Evolutionary conservation across 495 filamentous ascomycete genomes (phyloP).

Genomic region (Penicillium canariense): DNA sequence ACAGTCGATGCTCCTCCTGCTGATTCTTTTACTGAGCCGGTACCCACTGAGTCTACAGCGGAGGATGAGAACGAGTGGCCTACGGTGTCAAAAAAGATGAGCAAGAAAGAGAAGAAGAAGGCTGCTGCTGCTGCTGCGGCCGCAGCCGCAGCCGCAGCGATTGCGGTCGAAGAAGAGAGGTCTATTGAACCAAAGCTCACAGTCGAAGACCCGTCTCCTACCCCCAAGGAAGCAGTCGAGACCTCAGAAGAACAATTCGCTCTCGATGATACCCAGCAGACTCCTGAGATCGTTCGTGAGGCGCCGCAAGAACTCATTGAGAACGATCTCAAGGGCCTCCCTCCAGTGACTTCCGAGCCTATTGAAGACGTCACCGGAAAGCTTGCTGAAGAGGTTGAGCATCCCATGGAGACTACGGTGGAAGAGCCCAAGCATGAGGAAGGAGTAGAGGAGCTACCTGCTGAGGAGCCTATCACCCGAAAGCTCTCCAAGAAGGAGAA

Average conservation of each 20-base stretch:
- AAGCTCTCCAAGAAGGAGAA: constrained; percentile 44
- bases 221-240: not conserved
- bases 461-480: constrained; percentile 8
- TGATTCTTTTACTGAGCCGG: not conserved
- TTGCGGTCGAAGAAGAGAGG: constrained; percentile 14
- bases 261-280: not conserved
- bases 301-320: not conserved
- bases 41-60: not conserved
- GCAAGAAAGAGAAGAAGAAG: constrained; percentile 25
- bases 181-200: not conserved
- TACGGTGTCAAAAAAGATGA: constrained; percentile 16
- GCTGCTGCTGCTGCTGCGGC: constrained; percentile 15
- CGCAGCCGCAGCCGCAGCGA: constrained; percentile 8
- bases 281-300: not conserved
- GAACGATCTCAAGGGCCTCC: not conserved
- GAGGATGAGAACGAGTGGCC: constrained; percentile 2
- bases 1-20: not conserved
- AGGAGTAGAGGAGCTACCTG: not conserved
- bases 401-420: not conserved
- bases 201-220: constrained; percentile 4
- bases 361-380: not conserved
- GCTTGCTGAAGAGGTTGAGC: not conserved
- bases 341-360: not conserved
- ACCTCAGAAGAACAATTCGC: not conserved
- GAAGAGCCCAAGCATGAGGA: not conserved